Percentiles rank a stretch among this genome's conserved stretches.
Evolutionary conservation across 228 moss, liverwort and hornwort genomes (phyloP).

Genomic region (Sphagnum fallax): DNA sequence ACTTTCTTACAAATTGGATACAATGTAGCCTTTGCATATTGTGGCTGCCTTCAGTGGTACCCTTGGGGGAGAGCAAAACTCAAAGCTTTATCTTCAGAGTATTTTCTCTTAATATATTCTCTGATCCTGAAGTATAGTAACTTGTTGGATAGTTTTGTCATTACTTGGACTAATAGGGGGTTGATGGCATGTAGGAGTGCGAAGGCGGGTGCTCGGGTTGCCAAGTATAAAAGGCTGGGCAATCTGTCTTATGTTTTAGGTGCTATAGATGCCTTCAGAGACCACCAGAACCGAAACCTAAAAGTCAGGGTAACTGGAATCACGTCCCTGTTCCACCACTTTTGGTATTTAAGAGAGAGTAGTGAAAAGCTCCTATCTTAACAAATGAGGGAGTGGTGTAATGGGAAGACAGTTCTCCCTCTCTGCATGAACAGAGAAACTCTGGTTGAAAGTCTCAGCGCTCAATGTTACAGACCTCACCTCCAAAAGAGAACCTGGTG

Average conservation of each 20-base stretch:
- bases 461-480: no score
- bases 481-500: no score
- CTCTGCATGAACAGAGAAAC: not conserved
- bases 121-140: not conserved
- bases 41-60: no score
- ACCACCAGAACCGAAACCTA: constrained; percentile 64
- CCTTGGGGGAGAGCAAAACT: no score
- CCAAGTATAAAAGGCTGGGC: constrained; percentile 68
- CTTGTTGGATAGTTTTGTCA: not conserved
- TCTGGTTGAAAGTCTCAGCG: not conserved
- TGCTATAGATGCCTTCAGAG: constrained; percentile 64
- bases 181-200: constrained; percentile 51
- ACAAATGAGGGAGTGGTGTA: not conserved
- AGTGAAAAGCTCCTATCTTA: not conserved
- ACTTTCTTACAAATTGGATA: no score
- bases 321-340: not conserved
- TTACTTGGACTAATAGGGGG: not conserved
- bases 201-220: constrained; percentile 69
- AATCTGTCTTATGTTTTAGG: constrained; percentile 84
- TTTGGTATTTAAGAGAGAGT: no score
- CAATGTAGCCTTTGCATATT: no score
- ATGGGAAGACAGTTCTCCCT: not conserved
- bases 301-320: constrained; percentile 42
- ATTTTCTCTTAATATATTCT: no score
- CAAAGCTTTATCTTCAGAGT: no score